A percentile compares a stretch with the other conserved stretches of the same genome.
Evolutionary conservation across 208 protist species (phyloP).

Genomic region (Eutreptiella sp.): DNA sequence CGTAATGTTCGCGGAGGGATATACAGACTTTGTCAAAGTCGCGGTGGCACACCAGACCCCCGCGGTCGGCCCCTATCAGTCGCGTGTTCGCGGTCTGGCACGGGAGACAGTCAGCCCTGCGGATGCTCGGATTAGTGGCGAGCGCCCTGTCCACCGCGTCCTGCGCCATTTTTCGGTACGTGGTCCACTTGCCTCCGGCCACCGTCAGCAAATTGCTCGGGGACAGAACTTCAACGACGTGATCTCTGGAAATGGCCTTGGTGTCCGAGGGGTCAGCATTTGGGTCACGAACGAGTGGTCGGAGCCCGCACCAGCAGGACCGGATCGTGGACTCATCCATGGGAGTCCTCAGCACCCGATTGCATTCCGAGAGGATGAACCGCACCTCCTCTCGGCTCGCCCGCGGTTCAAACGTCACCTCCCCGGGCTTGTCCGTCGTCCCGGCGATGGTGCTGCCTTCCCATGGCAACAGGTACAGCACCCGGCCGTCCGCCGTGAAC

Average conservation of each 20-base stretch:
- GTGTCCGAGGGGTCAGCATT: slow-evolving; percentile 36
- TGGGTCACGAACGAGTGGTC: slow-evolving; percentile 70
- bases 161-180: slow-evolving; percentile 86
- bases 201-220: slow-evolving; percentile 70
- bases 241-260: slow-evolving; percentile 79
- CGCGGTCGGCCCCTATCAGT: slow-evolving; percentile 63
- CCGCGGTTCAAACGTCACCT: slow-evolving; percentile 52
- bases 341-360: slow-evolving; percentile 46
- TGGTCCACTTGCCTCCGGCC: slow-evolving; percentile 91
- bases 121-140: slow-evolving; percentile 37
- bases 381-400: slow-evolving; percentile 60
- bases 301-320: slow-evolving; percentile 34
- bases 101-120: neutral
- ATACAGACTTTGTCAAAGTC: slow-evolving; percentile 14
- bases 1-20: slow-evolving; percentile 13
- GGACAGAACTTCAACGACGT: slow-evolving; percentile 58
- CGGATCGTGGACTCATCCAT: slow-evolving; percentile 36
- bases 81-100: slow-evolving; percentile 66
- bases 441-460: slow-evolving; percentile 81
- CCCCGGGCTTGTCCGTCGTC: slow-evolving; percentile 75
- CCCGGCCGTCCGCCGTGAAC: slow-evolving; percentile 80
- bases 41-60: slow-evolving; percentile 12
- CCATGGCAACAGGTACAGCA: slow-evolving; percentile 86
- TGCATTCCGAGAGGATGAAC: slow-evolving; percentile 60
- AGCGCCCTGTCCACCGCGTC: slow-evolving; percentile 65